Conservation (phyloP, 192 early-diverging fungal species). For the Martensiomyces pterosporus region DNA sequence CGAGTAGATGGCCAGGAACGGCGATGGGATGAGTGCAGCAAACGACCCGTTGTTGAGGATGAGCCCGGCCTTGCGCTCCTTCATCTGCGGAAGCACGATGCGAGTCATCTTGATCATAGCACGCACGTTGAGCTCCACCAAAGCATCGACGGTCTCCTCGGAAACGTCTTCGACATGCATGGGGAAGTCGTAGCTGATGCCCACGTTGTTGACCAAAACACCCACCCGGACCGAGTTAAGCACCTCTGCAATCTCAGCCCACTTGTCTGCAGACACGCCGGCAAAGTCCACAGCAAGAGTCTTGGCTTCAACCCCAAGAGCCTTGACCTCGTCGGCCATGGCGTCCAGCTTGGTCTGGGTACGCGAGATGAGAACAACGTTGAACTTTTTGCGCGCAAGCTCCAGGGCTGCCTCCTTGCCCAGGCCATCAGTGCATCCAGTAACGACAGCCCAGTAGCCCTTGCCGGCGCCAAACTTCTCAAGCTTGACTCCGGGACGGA, state of each 20-base stretch:
- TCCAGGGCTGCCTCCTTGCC: conserved; percentile 93
- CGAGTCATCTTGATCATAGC: conserved; percentile 79
- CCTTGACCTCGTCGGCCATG: conserved; percentile 61
- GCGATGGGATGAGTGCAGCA: conserved; percentile 77
- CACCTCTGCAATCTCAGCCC: conserved; percentile 56
- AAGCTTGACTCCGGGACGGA: conserved; percentile 37
- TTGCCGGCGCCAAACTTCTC: conserved; percentile 46
- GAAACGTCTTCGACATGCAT: conserved; percentile 77
- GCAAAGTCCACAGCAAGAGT: conserved; percentile 80
- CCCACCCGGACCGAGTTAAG: conserved; percentile 53
- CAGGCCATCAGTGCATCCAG: conserved; percentile 95
- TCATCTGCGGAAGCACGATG: conserved; percentile 77
- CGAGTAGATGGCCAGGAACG: conserved; percentile 86
- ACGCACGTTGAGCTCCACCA: conserved; percentile 85
- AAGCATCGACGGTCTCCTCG: conserved; percentile 57
- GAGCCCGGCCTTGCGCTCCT: conserved; percentile 67
- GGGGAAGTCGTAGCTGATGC: conserved; percentile 86
- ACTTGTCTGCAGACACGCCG: conserved; percentile 50
- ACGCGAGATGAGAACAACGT: conserved; percentile 80
- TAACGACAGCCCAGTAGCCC: conserved; percentile 68
- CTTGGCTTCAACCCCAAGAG: conserved; percentile 60
- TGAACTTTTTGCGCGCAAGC: conserved; percentile 78
- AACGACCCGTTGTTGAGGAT: conserved; percentile 94
- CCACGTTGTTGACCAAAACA: conserved; percentile 91
- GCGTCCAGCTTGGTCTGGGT: conserved; percentile 74